These are phyloP conservation scores for Backusella australiensis DNA, from an alignment of 192 early-diverging fungal genomes.

Conservation along the genomic window DNA sequence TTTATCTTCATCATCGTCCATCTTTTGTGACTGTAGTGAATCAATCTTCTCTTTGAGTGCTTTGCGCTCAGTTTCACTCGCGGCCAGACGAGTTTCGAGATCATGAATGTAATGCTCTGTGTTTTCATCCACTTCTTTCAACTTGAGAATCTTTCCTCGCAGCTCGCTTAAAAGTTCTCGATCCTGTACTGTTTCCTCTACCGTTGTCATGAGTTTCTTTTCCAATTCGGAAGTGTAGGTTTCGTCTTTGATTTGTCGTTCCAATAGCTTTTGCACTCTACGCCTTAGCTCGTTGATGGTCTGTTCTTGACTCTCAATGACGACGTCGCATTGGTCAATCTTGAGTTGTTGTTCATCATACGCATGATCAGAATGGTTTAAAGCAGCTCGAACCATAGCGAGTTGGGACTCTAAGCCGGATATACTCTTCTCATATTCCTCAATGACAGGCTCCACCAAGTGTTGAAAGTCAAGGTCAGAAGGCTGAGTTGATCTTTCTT, in stretches of 20 bases:
- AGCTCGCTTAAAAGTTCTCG: slow-evolving; percentile 38
- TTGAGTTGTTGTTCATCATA: slow-evolving; percentile 57
- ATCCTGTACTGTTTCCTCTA: slow-evolving; percentile 34
- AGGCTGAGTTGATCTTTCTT: slow-evolving; percentile 12
- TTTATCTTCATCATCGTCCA: neutral
- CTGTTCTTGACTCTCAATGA: slow-evolving; percentile 44
- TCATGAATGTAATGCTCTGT: slow-evolving; percentile 44
- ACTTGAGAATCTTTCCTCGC: slow-evolving; percentile 44
- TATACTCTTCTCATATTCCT: slow-evolving; percentile 69
- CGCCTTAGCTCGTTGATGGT: slow-evolving; percentile 45
- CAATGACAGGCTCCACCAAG: slow-evolving; percentile 66
- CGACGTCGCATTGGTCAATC: slow-evolving; percentile 45
- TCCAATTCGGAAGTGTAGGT: slow-evolving; percentile 43
- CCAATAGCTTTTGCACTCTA: slow-evolving; percentile 40
- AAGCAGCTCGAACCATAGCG: slow-evolving; percentile 49
- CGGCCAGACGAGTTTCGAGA: slow-evolving; percentile 32
- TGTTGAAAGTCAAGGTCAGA: slow-evolving; percentile 43
- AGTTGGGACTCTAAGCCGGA: slow-evolving; percentile 61
- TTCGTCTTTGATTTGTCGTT: slow-evolving; percentile 45
- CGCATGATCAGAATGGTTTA: slow-evolving; percentile 54
- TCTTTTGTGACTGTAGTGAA: neutral
- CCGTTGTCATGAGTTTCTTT: slow-evolving; percentile 27
- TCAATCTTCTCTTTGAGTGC: slow-evolving; percentile 11
- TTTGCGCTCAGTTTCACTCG: slow-evolving; percentile 19
- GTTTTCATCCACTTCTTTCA: slow-evolving; percentile 50